These are phyloP conservation scores for Rhizopogon salebrosus DNA, from an alignment of 768 basidiomycete genomes.

Conservation along the genomic window DNA sequence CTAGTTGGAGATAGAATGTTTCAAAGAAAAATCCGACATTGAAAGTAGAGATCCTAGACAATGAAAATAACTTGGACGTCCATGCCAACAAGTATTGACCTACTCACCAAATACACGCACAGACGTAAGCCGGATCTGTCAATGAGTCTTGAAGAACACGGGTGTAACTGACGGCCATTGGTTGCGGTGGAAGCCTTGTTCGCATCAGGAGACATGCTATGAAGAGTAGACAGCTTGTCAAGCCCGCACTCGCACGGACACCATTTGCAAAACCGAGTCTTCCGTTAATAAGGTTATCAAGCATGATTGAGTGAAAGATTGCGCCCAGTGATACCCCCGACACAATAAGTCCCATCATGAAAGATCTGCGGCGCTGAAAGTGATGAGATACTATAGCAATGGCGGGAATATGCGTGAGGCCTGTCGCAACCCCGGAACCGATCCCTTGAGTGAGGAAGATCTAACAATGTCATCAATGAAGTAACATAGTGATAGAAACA, in stretches of 20 bases:
- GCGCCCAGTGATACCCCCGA: slow-evolving; percentile 51
- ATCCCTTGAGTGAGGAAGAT: slow-evolving; percentile 43
- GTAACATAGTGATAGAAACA: neutral
- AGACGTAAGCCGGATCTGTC: slow-evolving; percentile 16
- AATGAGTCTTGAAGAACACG: slow-evolving; percentile 22
- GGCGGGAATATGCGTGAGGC: slow-evolving; percentile 40
- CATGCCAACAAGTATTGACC: too few relatives aligned
- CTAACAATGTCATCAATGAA: slow-evolving; percentile 13
- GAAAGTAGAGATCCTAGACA: slow-evolving; percentile 14
- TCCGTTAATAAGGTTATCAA: slow-evolving; percentile 42
- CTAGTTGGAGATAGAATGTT: slow-evolving; percentile 54
- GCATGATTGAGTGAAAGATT: slow-evolving; percentile 52
- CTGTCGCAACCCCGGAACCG: slow-evolving; percentile 34
- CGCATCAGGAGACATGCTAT: slow-evolving; percentile 34
- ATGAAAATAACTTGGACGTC: neutral
- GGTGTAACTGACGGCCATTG: neutral
- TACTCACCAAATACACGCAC: slow-evolving; percentile 18
- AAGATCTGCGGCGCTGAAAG: slow-evolving; percentile 34
- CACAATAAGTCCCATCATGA: slow-evolving; percentile 40
- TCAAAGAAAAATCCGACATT: slow-evolving; percentile 41
- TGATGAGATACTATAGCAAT: slow-evolving; percentile 38
- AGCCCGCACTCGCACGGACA: slow-evolving; percentile 33
- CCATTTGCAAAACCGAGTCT: slow-evolving; percentile 39
- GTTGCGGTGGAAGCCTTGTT: slow-evolving; percentile 32
- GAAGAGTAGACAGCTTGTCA: slow-evolving; percentile 31